Evolutionary conservation across 306 rosid genomes (phyloP).

Genomic region (Crotalaria pallida): DNA sequence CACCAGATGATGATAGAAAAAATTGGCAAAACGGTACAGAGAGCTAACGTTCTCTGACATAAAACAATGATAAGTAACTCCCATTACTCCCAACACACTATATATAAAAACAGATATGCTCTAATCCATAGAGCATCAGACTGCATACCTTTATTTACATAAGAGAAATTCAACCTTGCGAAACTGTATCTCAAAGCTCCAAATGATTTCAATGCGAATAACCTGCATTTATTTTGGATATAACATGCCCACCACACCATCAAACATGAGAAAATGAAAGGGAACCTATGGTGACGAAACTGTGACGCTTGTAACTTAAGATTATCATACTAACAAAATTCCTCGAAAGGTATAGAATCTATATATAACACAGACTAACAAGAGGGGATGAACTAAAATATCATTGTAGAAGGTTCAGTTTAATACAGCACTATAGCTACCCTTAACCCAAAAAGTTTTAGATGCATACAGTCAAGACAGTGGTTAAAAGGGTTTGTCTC

Average conservation of each 20-base stretch:
- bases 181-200: slow-evolving; percentile 79
- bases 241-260: slow-evolving; percentile 71
- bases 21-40: slow-evolving; percentile 29
- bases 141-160: slow-evolving; percentile 75
- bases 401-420: slow-evolving; percentile 6
- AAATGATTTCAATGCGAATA: slow-evolving; percentile 57
- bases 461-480: slow-evolving; percentile 4
- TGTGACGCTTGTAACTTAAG: slow-evolving; percentile 19
- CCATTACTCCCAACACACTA: slow-evolving; percentile 36
- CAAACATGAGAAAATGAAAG: slow-evolving; percentile 48
- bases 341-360: slow-evolving; percentile 8
- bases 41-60: slow-evolving; percentile 23
- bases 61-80: slow-evolving; percentile 31
- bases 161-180: slow-evolving; percentile 73
- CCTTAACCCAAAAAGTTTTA: slow-evolving; percentile 10
- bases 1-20: slow-evolving; percentile 38
- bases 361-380: slow-evolving; percentile 11
- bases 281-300: slow-evolving; percentile 45
- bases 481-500: slow-evolving; percentile 17
- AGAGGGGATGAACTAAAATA: slow-evolving; percentile 7
- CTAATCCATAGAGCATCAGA: slow-evolving; percentile 44
- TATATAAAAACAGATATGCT: slow-evolving; percentile 36
- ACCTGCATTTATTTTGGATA: slow-evolving; percentile 75
- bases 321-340: slow-evolving; percentile 20
- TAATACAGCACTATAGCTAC: background rate